Evolutionary conservation across 2,329 filamentous ascomycete species (phyloP), one percentile per base, ranked within the genome.

Genomic region (Botrytis medusae): DNA sequence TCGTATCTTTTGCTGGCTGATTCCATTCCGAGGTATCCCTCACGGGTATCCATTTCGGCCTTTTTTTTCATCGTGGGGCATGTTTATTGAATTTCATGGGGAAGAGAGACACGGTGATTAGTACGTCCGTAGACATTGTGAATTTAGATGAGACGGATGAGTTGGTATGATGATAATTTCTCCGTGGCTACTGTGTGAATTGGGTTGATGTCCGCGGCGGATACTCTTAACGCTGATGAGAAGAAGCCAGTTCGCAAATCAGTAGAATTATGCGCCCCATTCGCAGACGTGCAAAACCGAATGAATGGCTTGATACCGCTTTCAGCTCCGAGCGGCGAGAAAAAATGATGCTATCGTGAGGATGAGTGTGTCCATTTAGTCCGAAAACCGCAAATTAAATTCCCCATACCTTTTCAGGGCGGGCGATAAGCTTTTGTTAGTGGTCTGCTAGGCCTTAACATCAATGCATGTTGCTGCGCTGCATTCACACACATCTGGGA

Each of bases 71-170:
- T 65, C 62, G 62, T 65, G 62, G 62, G 62, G 64, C 64, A 57
- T 34, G 16, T 68, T 29, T 40, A 42, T 68, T 68, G 64, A 42
- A 22, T 68, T 54, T 68, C 64, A 68, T 68, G 64, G 64, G 64
- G 64, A 68, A 68, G 8, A n/a, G 46, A 29, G n/a, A 10, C 25
- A 44, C 18, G 25, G 61, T 32, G 61, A 63, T 32, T 32, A 44
- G 44, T 63, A 63, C 61, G 40, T 44, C 40, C 40, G 9, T 32
- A 44, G 16, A 42, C 37, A 32, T 32, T 29, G 40, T 44, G 61
- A 44, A 18, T 29, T 44, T 64, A 44, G 42, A 64, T 64, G 40
- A 46, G 40, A 64, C 6, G 51, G 18, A 46, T 32, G 40, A 46
- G 32, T 29, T 29, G 32, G 64, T n/a, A 14, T 32, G 25, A 12